These are phyloP conservation scores for Anthoceros angustus DNA, from an alignment of 225 moss, liverwort and hornwort genomes.

Conservation along the genomic window DNA sequence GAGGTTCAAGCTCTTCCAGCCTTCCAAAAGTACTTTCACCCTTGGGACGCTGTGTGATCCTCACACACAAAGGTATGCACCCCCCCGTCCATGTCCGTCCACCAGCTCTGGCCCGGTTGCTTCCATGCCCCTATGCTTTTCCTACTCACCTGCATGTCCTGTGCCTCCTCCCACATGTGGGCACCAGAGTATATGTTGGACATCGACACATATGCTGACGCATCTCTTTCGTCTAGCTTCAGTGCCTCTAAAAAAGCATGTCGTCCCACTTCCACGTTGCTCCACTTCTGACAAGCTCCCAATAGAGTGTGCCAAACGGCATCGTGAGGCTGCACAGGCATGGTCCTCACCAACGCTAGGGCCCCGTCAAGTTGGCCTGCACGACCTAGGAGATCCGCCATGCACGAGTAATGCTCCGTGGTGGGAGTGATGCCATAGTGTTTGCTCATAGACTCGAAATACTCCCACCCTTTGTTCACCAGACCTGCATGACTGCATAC, in stretches of 20 bases:
- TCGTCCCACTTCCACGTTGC: background rate
- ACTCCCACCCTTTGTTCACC: background rate
- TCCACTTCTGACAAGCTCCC: background rate
- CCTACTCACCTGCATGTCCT: background rate
- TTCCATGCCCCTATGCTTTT: background rate
- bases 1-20: background rate
- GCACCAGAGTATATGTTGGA: constrained; percentile 1
- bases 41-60: background rate
- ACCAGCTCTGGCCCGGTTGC: background rate
- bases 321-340: background rate
- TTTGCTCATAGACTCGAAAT: background rate
- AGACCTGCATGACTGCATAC: background rate
- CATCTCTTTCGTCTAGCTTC: constrained; percentile 2
- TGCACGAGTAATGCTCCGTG: background rate
- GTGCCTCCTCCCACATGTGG: background rate
- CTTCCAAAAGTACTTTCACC: background rate
- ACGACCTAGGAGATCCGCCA: background rate
- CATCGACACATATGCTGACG: background rate
- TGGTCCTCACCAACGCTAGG: background rate
- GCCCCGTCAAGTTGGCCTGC: constrained; percentile 1
- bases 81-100: background rate
- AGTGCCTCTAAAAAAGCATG: background rate
- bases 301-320: background rate
- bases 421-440: background rate
- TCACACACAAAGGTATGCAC: background rate